Base-by-base conservation (phyloP, 73 alveolate genomes). In the Paramecium pentaurelia region DNA sequence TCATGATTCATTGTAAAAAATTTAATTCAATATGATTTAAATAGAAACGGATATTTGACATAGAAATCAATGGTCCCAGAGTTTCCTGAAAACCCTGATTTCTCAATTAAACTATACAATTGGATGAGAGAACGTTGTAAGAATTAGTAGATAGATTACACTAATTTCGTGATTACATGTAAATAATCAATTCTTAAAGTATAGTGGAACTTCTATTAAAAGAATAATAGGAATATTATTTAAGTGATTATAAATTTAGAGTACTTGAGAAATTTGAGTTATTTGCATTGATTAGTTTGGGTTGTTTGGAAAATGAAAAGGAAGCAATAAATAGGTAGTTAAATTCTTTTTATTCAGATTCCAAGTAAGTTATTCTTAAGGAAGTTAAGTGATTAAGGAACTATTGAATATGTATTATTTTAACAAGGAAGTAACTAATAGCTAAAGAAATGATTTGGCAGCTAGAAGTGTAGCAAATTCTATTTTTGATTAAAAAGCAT, bases 41-140 rank as follows among this genome's bases (percentile, higher is more conserved):
- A 16, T 45, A 80, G 91, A 80, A 80, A 80, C 77, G 91, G 91
- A 80, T 80, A 20, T 44, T n/a, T 80, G 3, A 80, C 91, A 0
- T 12, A 40, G 22, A 80, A 80, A 36, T 80, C 91, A 8, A 40
- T 80, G 73, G 49, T 80, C 4, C 47, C 75, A 20, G 49, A 80
- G 30, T 80, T 80, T 80, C 75, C 91, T 44, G 91, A 80, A 27
- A 80, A 80, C 73, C 75, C 91, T 32, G 91, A 80, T 25, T 80
- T 80, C 58, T 12, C 91, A 45, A 42, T 80, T 47, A 80, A 80
- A 47, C 91, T 80, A 8, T 80, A 20, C 25, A 80, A 80, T 47
- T 80, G 91, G 91, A 80, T 80, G 91, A 80, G 44, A 47, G 91
- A 80, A 47, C 71, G 91, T 8, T 45, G 91, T 30, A 80, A 80